These are phyloP conservation scores for Vitellaria paradoxa DNA, from an alignment of 179 eudicot genomes.

Conservation along the genomic window DNA sequence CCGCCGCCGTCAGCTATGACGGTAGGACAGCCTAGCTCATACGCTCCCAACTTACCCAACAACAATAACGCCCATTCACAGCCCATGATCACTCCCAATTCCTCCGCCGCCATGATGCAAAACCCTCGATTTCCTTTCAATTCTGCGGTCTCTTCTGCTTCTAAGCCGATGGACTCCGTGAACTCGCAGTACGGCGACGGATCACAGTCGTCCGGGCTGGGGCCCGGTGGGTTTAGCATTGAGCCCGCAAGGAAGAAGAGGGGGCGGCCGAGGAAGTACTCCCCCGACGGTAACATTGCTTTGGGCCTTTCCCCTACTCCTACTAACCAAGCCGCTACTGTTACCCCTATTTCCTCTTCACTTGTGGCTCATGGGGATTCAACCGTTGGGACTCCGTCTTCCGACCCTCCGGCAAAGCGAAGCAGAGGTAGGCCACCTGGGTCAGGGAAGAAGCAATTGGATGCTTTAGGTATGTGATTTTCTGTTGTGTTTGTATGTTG, in stretches of 20 bases:
- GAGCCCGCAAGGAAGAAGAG: constrained; percentile 64
- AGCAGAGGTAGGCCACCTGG: constrained; percentile 72
- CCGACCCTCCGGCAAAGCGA: constrained; percentile 48
- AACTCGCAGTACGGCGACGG: constrained; percentile 34
- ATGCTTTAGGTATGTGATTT: constrained; percentile 63
- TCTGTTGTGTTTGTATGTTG: too few species aligned
- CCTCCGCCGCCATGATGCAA: constrained; percentile 22
- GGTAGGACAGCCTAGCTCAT: constrained; percentile 19
- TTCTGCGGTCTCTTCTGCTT: constrained; percentile 22
- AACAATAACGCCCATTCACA: neutral
- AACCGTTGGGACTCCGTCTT: constrained; percentile 30
- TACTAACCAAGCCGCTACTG: constrained; percentile 25
- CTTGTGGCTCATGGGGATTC: constrained; percentile 27
- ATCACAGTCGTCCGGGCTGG: constrained; percentile 24
- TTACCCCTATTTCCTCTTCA: constrained; percentile 22
- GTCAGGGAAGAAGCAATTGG: constrained; percentile 68
- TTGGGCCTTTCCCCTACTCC: constrained; percentile 63
- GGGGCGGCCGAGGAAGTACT: constrained; percentile 87
- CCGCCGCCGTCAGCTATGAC: constrained; percentile 16
- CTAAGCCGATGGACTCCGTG: constrained; percentile 30
- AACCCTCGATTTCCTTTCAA: constrained; percentile 45
- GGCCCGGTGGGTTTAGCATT: constrained; percentile 33
- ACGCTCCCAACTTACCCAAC: constrained; percentile 13
- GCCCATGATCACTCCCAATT: too few species aligned
- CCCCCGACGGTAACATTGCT: constrained; percentile 68